These are phyloP conservation scores for Solanum tarijense DNA, from an alignment of 257 asterid species.

Conservation along the genomic window DNA sequence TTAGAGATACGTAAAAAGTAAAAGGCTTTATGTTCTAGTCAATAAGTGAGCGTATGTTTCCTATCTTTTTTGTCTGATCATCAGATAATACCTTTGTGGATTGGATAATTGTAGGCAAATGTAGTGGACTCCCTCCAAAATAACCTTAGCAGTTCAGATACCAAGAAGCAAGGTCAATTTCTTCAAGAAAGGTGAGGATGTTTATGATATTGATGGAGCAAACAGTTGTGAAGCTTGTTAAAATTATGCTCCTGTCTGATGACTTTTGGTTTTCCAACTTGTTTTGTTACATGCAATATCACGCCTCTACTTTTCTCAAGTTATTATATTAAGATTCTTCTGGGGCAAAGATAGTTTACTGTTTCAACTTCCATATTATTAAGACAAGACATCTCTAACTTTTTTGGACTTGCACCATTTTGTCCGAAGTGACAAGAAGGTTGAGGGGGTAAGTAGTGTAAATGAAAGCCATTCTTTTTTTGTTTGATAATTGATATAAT, in stretches of 20 bases:
- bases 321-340: neutral
- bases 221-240: neutral
- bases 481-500: neutral
- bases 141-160: constrained; percentile 5
- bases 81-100: neutral
- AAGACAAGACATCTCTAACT: neutral
- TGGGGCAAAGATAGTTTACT: neutral
- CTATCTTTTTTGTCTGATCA: neutral
- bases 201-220: neutral
- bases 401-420: neutral
- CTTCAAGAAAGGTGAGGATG: constrained; percentile 22
- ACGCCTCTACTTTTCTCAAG: neutral
- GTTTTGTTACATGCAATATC: neutral
- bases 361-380: neutral
- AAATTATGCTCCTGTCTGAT: neutral
- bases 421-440: neutral
- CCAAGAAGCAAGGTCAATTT: constrained; percentile 7
- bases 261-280: neutral
- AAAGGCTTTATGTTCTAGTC: neutral
- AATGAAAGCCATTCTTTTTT: neutral
- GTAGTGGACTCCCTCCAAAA: constrained; percentile 2
- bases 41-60: neutral
- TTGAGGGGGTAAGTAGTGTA: neutral
- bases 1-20: neutral
- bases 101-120: constrained; percentile 19